Evolutionary conservation across 1,284 basidiomycete genomes (phyloP).

Genomic region (Xanthoconium separans): DNA sequence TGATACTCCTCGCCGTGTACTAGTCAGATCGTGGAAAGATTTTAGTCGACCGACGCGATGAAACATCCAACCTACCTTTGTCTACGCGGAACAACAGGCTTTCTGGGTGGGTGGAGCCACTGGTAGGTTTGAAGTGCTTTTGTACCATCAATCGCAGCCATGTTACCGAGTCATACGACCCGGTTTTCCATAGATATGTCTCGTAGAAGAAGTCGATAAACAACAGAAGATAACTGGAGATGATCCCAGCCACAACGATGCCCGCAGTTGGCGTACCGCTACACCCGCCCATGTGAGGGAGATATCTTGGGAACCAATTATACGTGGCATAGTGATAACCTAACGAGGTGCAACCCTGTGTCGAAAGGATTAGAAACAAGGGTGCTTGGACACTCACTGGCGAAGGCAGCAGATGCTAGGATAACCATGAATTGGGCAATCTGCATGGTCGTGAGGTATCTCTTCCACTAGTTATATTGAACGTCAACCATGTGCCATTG

Average conservation of each 20-base stretch:
- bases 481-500: slow-evolving; percentile 4
- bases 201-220: slow-evolving; percentile 77
- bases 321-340: slow-evolving; percentile 17
- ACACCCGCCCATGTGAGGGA: slow-evolving; percentile 18
- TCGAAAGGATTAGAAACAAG: neutral
- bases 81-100: slow-evolving; percentile 14
- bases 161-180: neutral
- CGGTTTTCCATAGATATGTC: slow-evolving; percentile 60
- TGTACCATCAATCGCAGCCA: neutral
- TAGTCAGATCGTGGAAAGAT: neutral
- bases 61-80: slow-evolving; percentile 3
- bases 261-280: slow-evolving; percentile 12
- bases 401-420: slow-evolving; percentile 36
- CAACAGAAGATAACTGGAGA: slow-evolving; percentile 17
- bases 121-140: neutral
- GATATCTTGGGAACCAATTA: slow-evolving; percentile 13
- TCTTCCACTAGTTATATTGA: slow-evolving; percentile 72
- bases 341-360: neutral
- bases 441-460: slow-evolving; percentile 91
- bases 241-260: slow-evolving; percentile 7
- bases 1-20: neutral
- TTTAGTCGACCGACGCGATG: neutral
- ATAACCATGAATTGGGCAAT: slow-evolving; percentile 93
- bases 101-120: neutral
- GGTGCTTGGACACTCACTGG: slow-evolving; percentile 2